Conservation (phyloP, 345 rosid genomes). For the Luvunga scandens region DNA sequence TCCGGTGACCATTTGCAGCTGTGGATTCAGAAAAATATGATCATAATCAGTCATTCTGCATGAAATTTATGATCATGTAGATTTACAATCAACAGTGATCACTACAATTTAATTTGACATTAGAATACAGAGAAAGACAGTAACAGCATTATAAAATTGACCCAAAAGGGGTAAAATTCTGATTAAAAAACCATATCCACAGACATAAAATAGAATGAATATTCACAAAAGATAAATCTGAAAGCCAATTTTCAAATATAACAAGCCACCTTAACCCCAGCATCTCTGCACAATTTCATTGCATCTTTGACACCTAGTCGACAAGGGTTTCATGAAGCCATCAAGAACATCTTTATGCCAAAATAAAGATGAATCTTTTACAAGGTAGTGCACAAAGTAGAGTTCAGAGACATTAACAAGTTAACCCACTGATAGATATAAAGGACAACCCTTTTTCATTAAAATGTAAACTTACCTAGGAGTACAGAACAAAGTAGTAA, state of each 20-base stretch:
- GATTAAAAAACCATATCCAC: background rate
- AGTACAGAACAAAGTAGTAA: background rate
- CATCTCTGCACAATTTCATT: conserved; percentile 64
- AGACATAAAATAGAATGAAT: background rate
- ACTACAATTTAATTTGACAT: background rate
- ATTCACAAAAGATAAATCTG: background rate
- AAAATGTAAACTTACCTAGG: background rate
- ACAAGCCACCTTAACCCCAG: conserved; percentile 83
- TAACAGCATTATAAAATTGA: background rate
- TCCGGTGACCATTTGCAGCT: conserved; percentile 99
- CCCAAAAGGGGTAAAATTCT: background rate
- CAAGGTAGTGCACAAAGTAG: background rate
- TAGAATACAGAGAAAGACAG: background rate
- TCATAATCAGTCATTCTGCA: background rate
- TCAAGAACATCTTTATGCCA: background rate
- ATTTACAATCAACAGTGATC: background rate
- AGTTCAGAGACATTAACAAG: background rate
- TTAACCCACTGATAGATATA: background rate
- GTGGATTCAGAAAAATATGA: conserved; percentile 14
- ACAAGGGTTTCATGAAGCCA: conserved; percentile 62
- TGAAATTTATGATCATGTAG: background rate
- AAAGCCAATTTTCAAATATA: background rate
- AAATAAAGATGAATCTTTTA: background rate
- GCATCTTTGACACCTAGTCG: conserved; percentile 87
- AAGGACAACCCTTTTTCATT: background rate